Evolutionary conservation across 1,284 basidiomycete genomes (phyloP), one percentile per base, ranked within the genome.

Genomic region (Microbotryum lychnidis-dioicae): DNA sequence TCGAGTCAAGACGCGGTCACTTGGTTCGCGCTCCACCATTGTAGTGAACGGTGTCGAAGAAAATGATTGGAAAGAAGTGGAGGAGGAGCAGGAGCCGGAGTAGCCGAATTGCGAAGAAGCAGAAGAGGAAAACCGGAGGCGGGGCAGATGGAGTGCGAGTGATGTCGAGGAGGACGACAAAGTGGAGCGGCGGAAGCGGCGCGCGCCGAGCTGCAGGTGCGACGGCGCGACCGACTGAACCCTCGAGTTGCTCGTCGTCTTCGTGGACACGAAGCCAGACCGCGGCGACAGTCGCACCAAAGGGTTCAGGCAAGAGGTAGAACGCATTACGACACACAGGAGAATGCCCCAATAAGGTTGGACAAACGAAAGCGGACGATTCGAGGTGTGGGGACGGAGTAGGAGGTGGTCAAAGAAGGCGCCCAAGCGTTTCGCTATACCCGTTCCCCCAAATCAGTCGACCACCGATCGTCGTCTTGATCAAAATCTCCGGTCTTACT

Each of bases 1-100:
- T 21, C 67, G 54, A 50, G 72, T 72, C 29, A 78, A 63, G 14
- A 75, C 62, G 53, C 65, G 65, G 53, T 54, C 57, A 3, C 31
- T 46, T 3, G 65, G 65, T 31, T 63, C 57, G 18, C 65, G 58
- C 16, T 51, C 6, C 16, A 31, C 33, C 31, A 33, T 31, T n/a
- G 54, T 42, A 8, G 56, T 33, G 37, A 23, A 12, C 42, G 53
- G 50, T 6, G n/a, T 29, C 33, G 60, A 46, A 29, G 44, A 42
- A 12, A 51, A 50, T 23, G 48, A 50, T 10, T 37, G 47, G 50
- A 37, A 52, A 12, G 29, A 37, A 48, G 8, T 12, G 14, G 20
- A 10, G 21, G 9, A 10, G 16, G 25, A 49, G n/a, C 0, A 27
- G 2, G 20, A 16, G 25, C 12, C 18, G n/a, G 21, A 27, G 25